Evolutionary conservation across 805 yeast species (phyloP), one percentile per base, ranked within the genome.

Genomic region (Zygoascus bituminiphila): DNA sequence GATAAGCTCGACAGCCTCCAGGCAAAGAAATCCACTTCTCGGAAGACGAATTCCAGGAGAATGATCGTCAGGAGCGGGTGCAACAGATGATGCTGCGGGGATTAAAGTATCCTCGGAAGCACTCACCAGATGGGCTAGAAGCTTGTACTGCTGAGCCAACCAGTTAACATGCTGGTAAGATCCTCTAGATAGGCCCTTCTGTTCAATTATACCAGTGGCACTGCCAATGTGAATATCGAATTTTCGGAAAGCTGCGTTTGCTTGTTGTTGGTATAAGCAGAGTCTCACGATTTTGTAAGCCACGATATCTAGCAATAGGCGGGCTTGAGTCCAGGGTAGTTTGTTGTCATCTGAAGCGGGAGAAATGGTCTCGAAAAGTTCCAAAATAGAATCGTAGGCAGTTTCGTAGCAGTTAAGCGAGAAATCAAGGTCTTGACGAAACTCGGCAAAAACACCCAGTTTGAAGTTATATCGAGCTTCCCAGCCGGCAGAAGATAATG

Each of bases 271-370:
- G 12, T 83, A 78, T 22, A 85, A 68, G 55, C 79, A 76, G 1
- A 79, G 68, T 52, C 84, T 72, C 6, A 77, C 76, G 8, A 85
- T 78, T 55, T 82, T 84, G 45, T 82, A 70, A 0, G 83, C 81
- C 5, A 77, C 58, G 3, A 78, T 61, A 58, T 87, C 95, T 5
- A 84, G 61, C 42, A 83, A 62, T 8, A 60, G 57, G 39, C 86
- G 61, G 33, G 74, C 62, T 37, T 76, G 71, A 2, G 54, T 51
- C 79, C 81, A 77, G 10, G 25, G 36, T n/a, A 23, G 21, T 3
- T 66, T 53, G 9, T 57, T 38, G 9, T 56, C 51, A 4, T 53
- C 49, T 4, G 26, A 9, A 5, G 39, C 22, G 24, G 50, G 43
- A 5, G 33, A 50, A 1, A 63, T 53, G 5, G 59, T 48, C 37